Base-by-base conservation (phyloP, 2,329 filamentous ascomycete species). In the Fusarium guadeloupense region DNA sequence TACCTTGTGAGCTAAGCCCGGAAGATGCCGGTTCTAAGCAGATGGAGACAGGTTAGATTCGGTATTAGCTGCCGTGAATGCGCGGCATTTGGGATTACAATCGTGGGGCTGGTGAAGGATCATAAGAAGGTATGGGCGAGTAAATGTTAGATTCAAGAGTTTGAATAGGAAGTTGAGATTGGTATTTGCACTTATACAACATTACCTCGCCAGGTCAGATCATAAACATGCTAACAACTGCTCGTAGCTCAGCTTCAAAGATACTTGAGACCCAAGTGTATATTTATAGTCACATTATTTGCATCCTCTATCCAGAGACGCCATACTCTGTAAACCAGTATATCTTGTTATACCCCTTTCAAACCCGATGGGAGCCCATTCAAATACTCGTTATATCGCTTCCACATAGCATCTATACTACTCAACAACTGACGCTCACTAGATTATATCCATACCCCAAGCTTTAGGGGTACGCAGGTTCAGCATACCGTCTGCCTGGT, bases 401-500 rank as follows among this genome's bases (percentile, higher is more conserved):
- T 30, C 23, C 23, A 25, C 10, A 25, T 19, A 45, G 25, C 17
- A 12, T n/a, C 40, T 16, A 20, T 33, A 26, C 20, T 28, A 21
- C 17, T 31, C 34, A 30, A 25, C 26, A 46, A 41, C 21, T 30
- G 21, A 8, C n/a, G 28, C 28, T 39, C 40, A 42, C 28, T 14
- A 14, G 23, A 20, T 33, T 39, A 51, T 51, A 34, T 43, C 41
- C 37, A 40, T 20, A 46, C 10, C 34, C 44, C 30, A 14, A 47
- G 39, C 40, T 44, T 59, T 53, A 75, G 35, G 59, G 62, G 30
- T 75, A 76, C 16, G 71, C 69, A 19, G 76, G 66, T 37, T 75
- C 76, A 12, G 77, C 72, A 56, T 80, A 79, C 57, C 75, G 72
- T 62, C 78, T 70, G 9, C 74, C 76, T 2, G 72, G 20, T 62